Percentiles rank a stretch among this genome's conserved stretches.
These are phyloP conservation scores for Puccinia triticina DNA, from an alignment of 1,284 basidiomycete species.

Conservation along the genomic window DNA sequence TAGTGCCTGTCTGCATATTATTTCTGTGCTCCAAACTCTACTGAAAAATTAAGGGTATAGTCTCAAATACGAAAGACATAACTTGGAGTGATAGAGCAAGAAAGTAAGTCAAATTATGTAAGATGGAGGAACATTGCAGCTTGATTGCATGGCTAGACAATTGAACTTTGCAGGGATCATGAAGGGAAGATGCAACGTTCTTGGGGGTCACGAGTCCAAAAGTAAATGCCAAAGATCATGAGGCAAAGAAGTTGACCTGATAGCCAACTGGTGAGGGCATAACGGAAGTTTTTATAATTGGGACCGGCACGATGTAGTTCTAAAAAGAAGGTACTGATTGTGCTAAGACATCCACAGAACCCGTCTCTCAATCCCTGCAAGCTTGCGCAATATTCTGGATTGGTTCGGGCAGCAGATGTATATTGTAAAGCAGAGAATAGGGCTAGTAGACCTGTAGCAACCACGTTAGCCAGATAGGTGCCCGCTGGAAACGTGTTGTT, in stretches of 20 bases:
- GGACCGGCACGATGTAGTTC: conserved; percentile 71
- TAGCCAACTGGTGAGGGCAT: conserved; percentile 72
- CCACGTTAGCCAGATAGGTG: conserved; percentile 81
- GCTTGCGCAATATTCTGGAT: conserved; percentile 69
- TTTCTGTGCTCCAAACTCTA: too few species aligned
- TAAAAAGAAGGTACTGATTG: conserved; percentile 87
- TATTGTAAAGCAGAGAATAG: conserved; percentile 73
- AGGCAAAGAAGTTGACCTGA: conserved; percentile 68
- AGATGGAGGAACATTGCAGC: too few species aligned
- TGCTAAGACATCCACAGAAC: conserved; percentile 92
- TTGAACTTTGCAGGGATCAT: neutral
- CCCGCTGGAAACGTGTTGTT: conserved; percentile 73
- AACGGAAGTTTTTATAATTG: conserved; percentile 67
- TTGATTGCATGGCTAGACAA: too few species aligned
- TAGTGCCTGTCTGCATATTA: too few species aligned
- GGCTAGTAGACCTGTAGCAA: conserved; percentile 76
- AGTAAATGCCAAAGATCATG: conserved; percentile 29
- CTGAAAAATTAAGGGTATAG: too few species aligned
- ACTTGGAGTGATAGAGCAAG: too few species aligned
- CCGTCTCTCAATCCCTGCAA: conserved; percentile 83
- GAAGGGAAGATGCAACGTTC: conserved; percentile 32
- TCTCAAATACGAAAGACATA: too few species aligned
- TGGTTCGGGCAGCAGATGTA: conserved; percentile 60
- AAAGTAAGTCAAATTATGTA: too few species aligned
- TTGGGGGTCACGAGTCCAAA: conserved; percentile 27